Evolutionary conservation across 2,329 filamentous ascomycete genomes (phyloP).

Genomic region (Chlorencoelia australis): DNA sequence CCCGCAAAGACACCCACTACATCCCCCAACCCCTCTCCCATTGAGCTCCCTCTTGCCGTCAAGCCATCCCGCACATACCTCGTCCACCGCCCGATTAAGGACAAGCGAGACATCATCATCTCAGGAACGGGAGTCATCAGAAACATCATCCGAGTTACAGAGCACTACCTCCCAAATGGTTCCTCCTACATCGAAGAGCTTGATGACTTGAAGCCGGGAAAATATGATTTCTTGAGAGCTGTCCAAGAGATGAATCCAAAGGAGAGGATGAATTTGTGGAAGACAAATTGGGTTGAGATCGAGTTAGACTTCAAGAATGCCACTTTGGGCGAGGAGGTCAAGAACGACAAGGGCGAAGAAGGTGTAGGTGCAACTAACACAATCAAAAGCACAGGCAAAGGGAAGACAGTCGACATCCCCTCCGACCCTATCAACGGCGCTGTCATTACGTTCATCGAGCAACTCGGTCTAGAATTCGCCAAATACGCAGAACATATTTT

Average conservation of each 20-base stretch:
- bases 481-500: conserved; percentile 8
- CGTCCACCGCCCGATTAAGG: conserved; percentile 8
- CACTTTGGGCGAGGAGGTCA: background rate
- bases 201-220: conserved; percentile 4
- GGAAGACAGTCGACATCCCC: conserved; percentile 1
- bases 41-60: background rate
- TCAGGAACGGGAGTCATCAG: conserved; percentile 6
- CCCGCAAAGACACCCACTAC: background rate
- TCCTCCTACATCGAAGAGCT: conserved; percentile 2
- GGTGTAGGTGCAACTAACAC: no score
- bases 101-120: conserved; percentile 15
- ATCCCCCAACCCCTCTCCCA: background rate
- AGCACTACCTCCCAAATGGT: conserved; percentile 7
- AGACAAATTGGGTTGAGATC: conserved; percentile 13
- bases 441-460: conserved; percentile 10
- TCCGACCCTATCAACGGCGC: no score
- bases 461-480: conserved; percentile 11
- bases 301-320: conserved; percentile 7
- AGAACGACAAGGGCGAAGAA: background rate
- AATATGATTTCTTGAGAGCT: conserved; percentile 3
- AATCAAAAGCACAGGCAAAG: no score
- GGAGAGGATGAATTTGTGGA: conserved; percentile 10
- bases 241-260: conserved; percentile 1
- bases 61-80: background rate
- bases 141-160: conserved; percentile 9